A percentile compares a stretch with the other conserved stretches of the same genome.
These are phyloP conservation scores for Fomitopsis pinicola DNA, from an alignment of 1,284 basidiomycete species.

Conservation along the genomic window DNA sequence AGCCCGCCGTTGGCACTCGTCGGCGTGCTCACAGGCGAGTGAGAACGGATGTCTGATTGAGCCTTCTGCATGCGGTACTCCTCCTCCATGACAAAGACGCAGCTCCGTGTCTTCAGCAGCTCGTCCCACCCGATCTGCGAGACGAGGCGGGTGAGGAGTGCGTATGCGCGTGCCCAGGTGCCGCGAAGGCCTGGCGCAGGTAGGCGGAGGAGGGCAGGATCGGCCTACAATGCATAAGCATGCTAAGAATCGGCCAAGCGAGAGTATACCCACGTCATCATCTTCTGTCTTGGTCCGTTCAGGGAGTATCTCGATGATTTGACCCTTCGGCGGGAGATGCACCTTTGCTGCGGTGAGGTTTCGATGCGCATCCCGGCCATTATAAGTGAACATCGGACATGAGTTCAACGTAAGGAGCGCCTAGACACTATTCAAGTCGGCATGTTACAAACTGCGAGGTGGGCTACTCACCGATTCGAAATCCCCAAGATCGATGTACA, in stretches of 20 bases:
- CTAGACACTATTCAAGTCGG: constrained; percentile 23
- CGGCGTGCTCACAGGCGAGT: constrained; percentile 35
- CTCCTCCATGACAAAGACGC: constrained; percentile 99
- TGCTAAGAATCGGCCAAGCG: background rate
- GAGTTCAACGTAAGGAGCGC: constrained; percentile 95
- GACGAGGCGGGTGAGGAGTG: constrained; percentile 85
- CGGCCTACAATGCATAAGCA: constrained; percentile 50
- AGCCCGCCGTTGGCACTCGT: constrained; percentile 45
- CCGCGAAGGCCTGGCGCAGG: constrained; percentile 93
- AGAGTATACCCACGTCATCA: constrained; percentile 60
- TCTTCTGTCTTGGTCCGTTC: constrained; percentile 74
- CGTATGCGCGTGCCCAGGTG: constrained; percentile 94
- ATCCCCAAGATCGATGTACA: constrained; percentile 88
- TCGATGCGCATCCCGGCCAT: constrained; percentile 92
- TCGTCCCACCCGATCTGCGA: constrained; percentile 98
- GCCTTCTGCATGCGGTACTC: constrained; percentile 91
- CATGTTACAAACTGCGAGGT: background rate
- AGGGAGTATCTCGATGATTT: constrained; percentile 80
- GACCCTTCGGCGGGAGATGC: constrained; percentile 83
- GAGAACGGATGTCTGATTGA: constrained; percentile 47
- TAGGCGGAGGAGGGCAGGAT: constrained; percentile 87
- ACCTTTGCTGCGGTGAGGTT: constrained; percentile 80
- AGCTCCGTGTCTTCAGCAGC: constrained; percentile 87
- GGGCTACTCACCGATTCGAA: constrained; percentile 63
- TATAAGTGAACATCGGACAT: constrained; percentile 99